These are phyloP conservation scores for Aspergillus bombycis DNA, from an alignment of 2,329 filamentous ascomycete species.

Conservation along the genomic window DNA sequence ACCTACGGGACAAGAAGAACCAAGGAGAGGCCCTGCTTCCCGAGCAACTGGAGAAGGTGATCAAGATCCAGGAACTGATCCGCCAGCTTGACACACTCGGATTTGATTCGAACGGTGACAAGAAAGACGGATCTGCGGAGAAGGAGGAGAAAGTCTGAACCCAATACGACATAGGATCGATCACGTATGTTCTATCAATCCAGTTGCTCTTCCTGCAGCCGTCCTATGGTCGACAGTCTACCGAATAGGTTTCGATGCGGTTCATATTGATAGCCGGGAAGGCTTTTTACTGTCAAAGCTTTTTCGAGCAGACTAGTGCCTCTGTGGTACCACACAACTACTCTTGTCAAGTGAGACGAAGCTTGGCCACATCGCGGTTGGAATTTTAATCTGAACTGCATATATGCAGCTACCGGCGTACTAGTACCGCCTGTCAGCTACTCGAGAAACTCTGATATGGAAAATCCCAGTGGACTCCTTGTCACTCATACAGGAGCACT, in stretches of 20 bases:
- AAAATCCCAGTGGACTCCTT: neutral
- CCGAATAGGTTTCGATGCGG: neutral
- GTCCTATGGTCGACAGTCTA: neutral
- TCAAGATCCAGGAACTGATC: conserved; percentile 93
- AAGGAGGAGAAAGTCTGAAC: conserved; percentile 18
- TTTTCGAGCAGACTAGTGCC: neutral
- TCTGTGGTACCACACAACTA: neutral
- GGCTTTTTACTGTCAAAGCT: neutral
- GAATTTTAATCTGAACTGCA: neutral
- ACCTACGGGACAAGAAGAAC: conserved; percentile 89
- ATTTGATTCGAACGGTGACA: conserved; percentile 77
- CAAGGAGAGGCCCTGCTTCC: conserved; percentile 80
- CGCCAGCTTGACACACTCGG: conserved; percentile 84
- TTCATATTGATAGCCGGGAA: neutral
- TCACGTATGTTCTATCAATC: neutral
- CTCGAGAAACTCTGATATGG: neutral
- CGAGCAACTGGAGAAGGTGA: conserved; percentile 96
- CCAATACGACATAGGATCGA: neutral
- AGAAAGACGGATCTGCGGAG: conserved; percentile 40
- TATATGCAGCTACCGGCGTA: neutral
- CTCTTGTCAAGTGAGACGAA: neutral
- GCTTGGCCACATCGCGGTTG: neutral
- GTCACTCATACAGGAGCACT: neutral
- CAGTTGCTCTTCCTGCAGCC: neutral
- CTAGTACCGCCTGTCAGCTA: neutral